Conservation (phyloP, 2,329 filamentous ascomycete genomes). For the Ustulina deusta region DNA sequence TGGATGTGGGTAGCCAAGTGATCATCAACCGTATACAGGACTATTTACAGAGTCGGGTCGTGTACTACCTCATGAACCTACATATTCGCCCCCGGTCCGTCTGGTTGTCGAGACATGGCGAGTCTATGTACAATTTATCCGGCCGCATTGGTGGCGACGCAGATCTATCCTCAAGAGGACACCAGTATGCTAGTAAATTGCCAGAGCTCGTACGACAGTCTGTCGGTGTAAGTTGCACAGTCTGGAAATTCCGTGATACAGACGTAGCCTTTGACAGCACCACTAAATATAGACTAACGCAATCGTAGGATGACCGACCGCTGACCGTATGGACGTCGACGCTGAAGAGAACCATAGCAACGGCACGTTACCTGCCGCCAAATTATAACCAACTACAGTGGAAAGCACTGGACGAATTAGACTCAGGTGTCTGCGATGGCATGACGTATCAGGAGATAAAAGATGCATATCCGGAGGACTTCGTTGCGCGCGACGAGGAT, state of each 20-base stretch:
- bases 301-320: slow-evolving; percentile 66
- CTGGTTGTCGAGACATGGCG: slow-evolving; percentile 95
- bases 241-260: slow-evolving; percentile 10
- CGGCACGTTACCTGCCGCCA: slow-evolving; percentile 81
- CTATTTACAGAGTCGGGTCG: slow-evolving; percentile 94
- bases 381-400: slow-evolving; percentile 96
- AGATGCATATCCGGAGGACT: slow-evolving; percentile 91
- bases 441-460: slow-evolving; percentile 97
- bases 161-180: slow-evolving; percentile 84
- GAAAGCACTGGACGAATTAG: slow-evolving; percentile 98
- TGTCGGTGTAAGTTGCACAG: slow-evolving; percentile 75
- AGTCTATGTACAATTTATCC: slow-evolving; percentile 90
- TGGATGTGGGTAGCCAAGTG: slow-evolving; percentile 94
- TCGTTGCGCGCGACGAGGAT: slow-evolving; percentile 93
- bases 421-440: slow-evolving; percentile 95
- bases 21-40: slow-evolving; percentile 98
- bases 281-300: slow-evolving; percentile 33
- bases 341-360: slow-evolving; percentile 87
- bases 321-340: slow-evolving; percentile 73
- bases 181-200: slow-evolving; percentile 86
- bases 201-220: slow-evolving; percentile 87
- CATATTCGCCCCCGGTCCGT: slow-evolving; percentile 97
- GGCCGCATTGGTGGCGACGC: slow-evolving; percentile 95
- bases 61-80: slow-evolving; percentile 98
- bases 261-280: background rate